phyloP scores from a whole-genome alignment of 108 stramenopile genomes.

The Cyclotella cryptica region DNA sequence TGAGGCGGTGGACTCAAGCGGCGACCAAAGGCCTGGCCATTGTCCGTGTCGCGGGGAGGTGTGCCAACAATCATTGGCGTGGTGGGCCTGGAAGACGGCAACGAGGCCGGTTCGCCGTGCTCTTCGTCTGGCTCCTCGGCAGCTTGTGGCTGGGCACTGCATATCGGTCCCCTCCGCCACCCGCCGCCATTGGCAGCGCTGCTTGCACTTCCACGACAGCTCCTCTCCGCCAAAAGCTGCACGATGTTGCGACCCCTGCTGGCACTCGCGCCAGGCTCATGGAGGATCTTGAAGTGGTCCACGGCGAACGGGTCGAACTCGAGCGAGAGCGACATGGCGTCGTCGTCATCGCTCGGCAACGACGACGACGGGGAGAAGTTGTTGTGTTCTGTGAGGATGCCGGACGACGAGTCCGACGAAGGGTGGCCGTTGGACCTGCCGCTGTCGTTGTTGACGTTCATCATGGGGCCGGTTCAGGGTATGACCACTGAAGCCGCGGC shows the following conservation, averaged over 20 bases:
- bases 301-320: slow-evolving; percentile 23
- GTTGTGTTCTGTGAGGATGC: slow-evolving; percentile 13
- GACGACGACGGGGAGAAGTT: not conserved
- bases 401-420: slow-evolving; percentile 1
- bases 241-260: slow-evolving; percentile 15
- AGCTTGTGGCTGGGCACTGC: not conserved
- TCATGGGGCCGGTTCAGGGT: no score
- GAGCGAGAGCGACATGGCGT: not conserved
- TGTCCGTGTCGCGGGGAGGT: not conserved
- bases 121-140: not conserved
- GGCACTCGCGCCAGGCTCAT: slow-evolving; percentile 5
- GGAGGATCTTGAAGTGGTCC: slow-evolving; percentile 20
- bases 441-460: no score
- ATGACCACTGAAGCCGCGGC: no score
- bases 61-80: not conserved
- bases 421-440: no score
- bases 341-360: not conserved
- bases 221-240: slow-evolving; percentile 12
- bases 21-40: not conserved
- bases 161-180: not conserved
- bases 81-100: not conserved
- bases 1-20: slow-evolving; percentile 13
- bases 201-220: not conserved
- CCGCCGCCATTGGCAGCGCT: not conserved
- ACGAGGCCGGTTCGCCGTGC: not conserved